Evolutionary conservation across 495 filamentous ascomycete genomes (phyloP), one percentile per base, ranked within the genome.

Genomic region (Letharia columbiana): DNA sequence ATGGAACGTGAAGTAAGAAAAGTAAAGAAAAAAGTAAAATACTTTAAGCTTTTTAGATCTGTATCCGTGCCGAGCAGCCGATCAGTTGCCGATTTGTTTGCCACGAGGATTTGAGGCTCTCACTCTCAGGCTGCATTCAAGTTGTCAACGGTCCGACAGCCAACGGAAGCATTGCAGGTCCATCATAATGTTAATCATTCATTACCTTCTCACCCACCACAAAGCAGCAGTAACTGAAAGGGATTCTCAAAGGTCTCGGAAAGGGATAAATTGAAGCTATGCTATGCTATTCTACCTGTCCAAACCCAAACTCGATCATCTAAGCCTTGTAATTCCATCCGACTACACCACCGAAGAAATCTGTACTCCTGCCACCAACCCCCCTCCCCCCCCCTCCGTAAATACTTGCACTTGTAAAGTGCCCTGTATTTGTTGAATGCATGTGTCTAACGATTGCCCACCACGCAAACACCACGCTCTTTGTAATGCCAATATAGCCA

Each of bases 401-500:
- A 57, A 37, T 57, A 57, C 54, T 33, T 57, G 54, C 54, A 57
- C 54, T 20, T 57, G 13, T 37, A 57, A 3, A 57, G 31, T 57
- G 31, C 54, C 54, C 54, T 8, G 33, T 37, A 37, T 18, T 18
- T 57, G 15, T n/a, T 57, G 54, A 35, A 37, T n/a, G 20, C 54
- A 37, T 57, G 33, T 57, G 54, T 33, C 54, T 37, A 15, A 37
- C 33, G 13, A 37, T 57, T 49, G 42, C 42, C 35, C 37, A 49
- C n/a, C n/a, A 28, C 49, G 28, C 45, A 58, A 66, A 61, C 44
- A 62, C 58, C 64, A 41, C 17, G 37, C 57, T 61, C 33, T 56
- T 52, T 50, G 44, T 31, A 49, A 66, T 66, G 59, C 64, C 28
- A 54, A 23, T 31, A 66, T 52, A 35, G 35, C 64, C 64, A 52